Evolutionary conservation across 129 eudicot genomes (phyloP), one percentile per base, ranked within the genome.

Genomic region (Rutidosis leptorrhynchoides): DNA sequence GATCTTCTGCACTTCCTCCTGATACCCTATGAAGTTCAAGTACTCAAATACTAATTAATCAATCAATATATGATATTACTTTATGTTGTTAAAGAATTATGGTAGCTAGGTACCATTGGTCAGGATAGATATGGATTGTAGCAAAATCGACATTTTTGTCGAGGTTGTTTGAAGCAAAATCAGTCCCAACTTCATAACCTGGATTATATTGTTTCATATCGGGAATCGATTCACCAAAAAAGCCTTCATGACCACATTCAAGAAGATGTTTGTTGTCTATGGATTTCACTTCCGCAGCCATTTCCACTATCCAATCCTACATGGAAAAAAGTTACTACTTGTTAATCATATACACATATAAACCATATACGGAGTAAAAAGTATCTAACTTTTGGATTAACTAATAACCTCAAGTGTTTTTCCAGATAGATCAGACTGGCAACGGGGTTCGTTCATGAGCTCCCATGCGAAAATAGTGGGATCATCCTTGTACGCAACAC

Each of bases 401-500:
- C 28, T 64, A 49, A 37, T 30, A n/a, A 81, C 90, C 81, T 81
- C 79, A 17, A 85, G 51, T 0, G 71, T 5, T 77, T 62, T 79
- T 58, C 87, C 91, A 4, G 91, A 79, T 8, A 77, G 74, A 59
- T 79, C 84, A 2, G 81, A 76, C 49, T 76, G 81, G 74, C 87
- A 85, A 62, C 87, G 85, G 15, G 90, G 84, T 56, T 85, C 91
- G 40, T 85, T 85, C 80, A 85, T 85, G 29, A 85, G 73, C 85
- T 85, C 91, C 91, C 91, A 85, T 59, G 84, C 80, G 22, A 81
- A 76, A 30, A 85, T 85, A 30, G 87, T 72, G 24, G 87, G 77
- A 52, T 85, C 90, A 54, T 85, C 90, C 60, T 76, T 78, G 49
- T 85, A 85, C 0, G 69, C 82, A n/a, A 82, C 66, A 11, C 85